phyloP scores from a whole-genome alignment of 2,329 filamentous ascomycete species.

The Pseudogymnoascus sp. region DNA sequence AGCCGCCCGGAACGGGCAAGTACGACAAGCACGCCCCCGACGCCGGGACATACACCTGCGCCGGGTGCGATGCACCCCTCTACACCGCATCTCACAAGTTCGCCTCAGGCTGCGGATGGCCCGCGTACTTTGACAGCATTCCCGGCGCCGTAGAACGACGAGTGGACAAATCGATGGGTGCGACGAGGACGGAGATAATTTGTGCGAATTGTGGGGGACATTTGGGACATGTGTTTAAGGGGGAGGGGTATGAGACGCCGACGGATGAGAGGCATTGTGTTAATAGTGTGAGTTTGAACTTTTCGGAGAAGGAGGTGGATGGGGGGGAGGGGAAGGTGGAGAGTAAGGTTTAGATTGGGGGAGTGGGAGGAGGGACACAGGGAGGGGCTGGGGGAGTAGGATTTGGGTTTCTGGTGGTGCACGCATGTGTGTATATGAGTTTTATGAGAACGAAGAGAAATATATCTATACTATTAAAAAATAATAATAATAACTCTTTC shows the following conservation, averaged over 20 bases:
- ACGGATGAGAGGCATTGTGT: slow-evolving; percentile 97
- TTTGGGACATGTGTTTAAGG: slow-evolving; percentile 85
- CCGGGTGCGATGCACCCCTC: slow-evolving; percentile 75
- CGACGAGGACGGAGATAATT: slow-evolving; percentile 85
- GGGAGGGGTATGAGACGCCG: slow-evolving; percentile 73
- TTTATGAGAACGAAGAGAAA: not conserved
- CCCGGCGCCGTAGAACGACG: slow-evolving; percentile 82
- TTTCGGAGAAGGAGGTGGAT: slow-evolving; percentile 56
- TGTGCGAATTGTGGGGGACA: slow-evolving; percentile 93
- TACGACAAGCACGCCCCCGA: slow-evolving; percentile 80
- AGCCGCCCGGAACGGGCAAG: slow-evolving; percentile 68
- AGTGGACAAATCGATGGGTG: slow-evolving; percentile 68
- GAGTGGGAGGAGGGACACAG: not conserved
- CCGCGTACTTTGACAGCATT: slow-evolving; percentile 92
- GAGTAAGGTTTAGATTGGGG: slow-evolving; percentile 29
- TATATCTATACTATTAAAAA: not conserved
- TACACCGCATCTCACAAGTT: slow-evolving; percentile 96
- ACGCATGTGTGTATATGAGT: not conserved
- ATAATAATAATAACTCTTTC: no score
- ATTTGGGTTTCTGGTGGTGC: not conserved
- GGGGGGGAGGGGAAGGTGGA: slow-evolving; percentile 30
- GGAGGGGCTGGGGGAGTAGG: not conserved
- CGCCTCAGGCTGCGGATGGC: slow-evolving; percentile 94
- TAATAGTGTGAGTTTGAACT: slow-evolving; percentile 82
- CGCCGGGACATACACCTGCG: slow-evolving; percentile 76